Evolutionary conservation across 1,284 basidiomycete genomes (phyloP).

Genomic region (Melampsora abietis-canadensis): DNA sequence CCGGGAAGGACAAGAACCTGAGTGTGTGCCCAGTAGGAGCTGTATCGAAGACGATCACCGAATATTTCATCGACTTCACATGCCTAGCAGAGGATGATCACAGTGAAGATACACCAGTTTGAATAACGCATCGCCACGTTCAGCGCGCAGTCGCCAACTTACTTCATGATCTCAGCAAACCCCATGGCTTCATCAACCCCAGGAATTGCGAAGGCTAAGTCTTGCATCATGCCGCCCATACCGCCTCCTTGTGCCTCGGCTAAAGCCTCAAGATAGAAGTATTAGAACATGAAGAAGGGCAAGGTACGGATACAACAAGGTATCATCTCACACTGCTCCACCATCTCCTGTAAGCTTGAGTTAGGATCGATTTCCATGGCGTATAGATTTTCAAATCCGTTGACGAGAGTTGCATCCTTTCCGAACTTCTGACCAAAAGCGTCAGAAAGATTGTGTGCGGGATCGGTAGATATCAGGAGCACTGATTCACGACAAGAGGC

Average conservation of each 20-base stretch:
- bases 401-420: slow-evolving; percentile 98
- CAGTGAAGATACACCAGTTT: not conserved
- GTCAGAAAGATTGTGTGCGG: slow-evolving; percentile 96
- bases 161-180: slow-evolving; percentile 99
- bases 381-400: slow-evolving; percentile 91
- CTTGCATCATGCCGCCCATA: slow-evolving; percentile 99
- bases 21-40: slow-evolving; percentile 97
- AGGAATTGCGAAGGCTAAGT: slow-evolving; percentile 96
- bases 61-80: slow-evolving; percentile 99
- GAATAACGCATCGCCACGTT: not conserved
- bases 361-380: slow-evolving; percentile 99
- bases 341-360: slow-evolving; percentile 96
- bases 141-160: slow-evolving; percentile 49
- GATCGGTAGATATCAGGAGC: slow-evolving; percentile 93
- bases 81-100: slow-evolving; percentile 61
- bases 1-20: slow-evolving; percentile 95
- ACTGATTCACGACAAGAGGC: slow-evolving; percentile 82
- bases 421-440: slow-evolving; percentile 99
- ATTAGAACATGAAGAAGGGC: not conserved
- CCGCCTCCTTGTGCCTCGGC: slow-evolving; percentile 75
- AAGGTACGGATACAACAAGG: slow-evolving; percentile 3
- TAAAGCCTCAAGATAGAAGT: slow-evolving; percentile 51
- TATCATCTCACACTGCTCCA: slow-evolving; percentile 81
- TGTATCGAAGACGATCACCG: slow-evolving; percentile 97
- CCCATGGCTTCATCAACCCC: slow-evolving; percentile 99